A percentile compares a stretch with the other conserved stretches of the same genome.
These are phyloP conservation scores for Penicillium digitatum DNA, from an alignment of 2,329 filamentous ascomycete genomes.

Conservation along the genomic window DNA sequence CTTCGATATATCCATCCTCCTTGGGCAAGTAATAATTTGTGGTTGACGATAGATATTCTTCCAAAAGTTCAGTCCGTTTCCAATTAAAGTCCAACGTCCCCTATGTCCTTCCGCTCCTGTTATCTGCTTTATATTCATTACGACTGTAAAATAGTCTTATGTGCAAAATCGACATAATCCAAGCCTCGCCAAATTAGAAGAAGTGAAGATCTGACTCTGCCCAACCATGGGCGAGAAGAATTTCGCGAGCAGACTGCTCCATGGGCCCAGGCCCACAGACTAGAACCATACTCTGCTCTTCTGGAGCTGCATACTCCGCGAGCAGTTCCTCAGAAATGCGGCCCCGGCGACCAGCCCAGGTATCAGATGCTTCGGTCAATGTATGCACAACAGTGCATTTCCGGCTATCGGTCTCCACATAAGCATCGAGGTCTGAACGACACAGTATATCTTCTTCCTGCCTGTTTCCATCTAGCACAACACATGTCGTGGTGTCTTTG, in stretches of 20 bases:
- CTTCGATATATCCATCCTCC: background rate
- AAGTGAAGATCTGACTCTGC: slow-evolving; percentile 68
- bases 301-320: slow-evolving; percentile 50
- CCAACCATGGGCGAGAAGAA: slow-evolving; percentile 64
- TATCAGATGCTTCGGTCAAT: slow-evolving; percentile 59
- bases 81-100: background rate
- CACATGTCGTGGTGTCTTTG: slow-evolving; percentile 62
- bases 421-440: slow-evolving; percentile 63
- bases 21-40: slow-evolving; percentile 5
- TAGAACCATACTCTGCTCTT: slow-evolving; percentile 60
- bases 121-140: background rate
- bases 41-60: slow-evolving; percentile 1
- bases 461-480: slow-evolving; percentile 75
- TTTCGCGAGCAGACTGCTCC: slow-evolving; percentile 62
- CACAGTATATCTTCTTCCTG: slow-evolving; percentile 78
- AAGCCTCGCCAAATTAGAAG: slow-evolving; percentile 51
- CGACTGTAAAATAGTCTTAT: background rate
- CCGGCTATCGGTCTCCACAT: slow-evolving; percentile 50
- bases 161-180: background rate
- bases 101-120: background rate
- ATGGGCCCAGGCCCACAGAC: slow-evolving; percentile 75
- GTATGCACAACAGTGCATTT: slow-evolving; percentile 66
- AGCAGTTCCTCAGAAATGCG: slow-evolving; percentile 63
- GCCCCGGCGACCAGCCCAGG: slow-evolving; percentile 67
- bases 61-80: background rate